Conservation (phyloP, 805 yeast genomes). For the Nakazawaea anatomiae region DNA sequence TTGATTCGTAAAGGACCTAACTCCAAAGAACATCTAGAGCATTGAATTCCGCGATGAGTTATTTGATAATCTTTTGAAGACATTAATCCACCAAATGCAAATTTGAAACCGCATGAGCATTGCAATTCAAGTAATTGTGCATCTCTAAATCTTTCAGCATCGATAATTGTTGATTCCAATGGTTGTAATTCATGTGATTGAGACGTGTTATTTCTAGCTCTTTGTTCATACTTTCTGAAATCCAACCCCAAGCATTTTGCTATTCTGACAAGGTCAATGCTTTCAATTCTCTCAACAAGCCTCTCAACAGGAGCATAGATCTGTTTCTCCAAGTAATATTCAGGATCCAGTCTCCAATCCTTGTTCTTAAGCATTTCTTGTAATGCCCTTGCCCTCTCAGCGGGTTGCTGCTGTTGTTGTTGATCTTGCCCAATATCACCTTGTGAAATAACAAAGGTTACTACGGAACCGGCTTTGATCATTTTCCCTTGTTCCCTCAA, state of each 20-base stretch:
- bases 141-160: constrained; percentile 73
- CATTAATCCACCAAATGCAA: constrained; percentile 71
- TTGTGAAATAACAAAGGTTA: constrained; percentile 75
- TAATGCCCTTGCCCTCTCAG: constrained; percentile 80
- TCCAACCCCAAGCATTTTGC: constrained; percentile 79
- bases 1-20: constrained; percentile 53
- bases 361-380: constrained; percentile 57
- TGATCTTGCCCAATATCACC: constrained; percentile 27
- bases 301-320: constrained; percentile 88
- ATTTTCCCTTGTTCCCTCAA: constrained; percentile 79
- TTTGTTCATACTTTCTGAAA: constrained; percentile 49
- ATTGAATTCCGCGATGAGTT: constrained; percentile 64
- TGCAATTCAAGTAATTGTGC: constrained; percentile 47
- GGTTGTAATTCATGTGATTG: constrained; percentile 50
- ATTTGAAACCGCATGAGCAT: constrained; percentile 59
- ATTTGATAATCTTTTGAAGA: constrained; percentile 56
- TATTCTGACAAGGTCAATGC: constrained; percentile 73
- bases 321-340: constrained; percentile 81
- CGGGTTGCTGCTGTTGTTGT: constrained; percentile 34
- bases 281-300: constrained; percentile 77
- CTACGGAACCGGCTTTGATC: constrained; percentile 83
- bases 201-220: constrained; percentile 31
- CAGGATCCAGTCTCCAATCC: constrained; percentile 62
- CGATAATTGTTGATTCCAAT: constrained; percentile 74
- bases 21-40: constrained; percentile 51